Evolutionary conservation across 495 filamentous ascomycete genomes (phyloP).

Genomic region (Penicillium bialowiezense): DNA sequence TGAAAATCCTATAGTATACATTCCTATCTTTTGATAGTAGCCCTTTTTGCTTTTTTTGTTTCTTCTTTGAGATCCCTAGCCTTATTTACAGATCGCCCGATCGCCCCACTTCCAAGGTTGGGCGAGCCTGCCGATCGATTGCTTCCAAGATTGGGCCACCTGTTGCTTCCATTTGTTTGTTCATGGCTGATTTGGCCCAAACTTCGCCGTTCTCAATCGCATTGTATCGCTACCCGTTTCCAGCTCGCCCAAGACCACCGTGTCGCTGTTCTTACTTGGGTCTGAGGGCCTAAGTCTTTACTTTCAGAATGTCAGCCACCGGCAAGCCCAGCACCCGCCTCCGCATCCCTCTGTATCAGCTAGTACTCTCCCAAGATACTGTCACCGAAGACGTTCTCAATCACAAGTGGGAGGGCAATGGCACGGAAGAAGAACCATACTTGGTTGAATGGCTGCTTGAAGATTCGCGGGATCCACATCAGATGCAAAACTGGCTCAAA

Average conservation of each 20-base stretch:
- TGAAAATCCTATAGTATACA: neutral
- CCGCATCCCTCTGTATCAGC: neutral
- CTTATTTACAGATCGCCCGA: too few species aligned
- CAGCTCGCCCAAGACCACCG: too few species aligned
- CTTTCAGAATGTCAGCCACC: neutral
- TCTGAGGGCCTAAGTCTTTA: neutral
- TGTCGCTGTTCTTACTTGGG: neutral
- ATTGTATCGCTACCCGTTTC: too few species aligned
- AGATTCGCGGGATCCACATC: constrained; percentile 59
- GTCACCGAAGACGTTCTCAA: constrained; percentile 45
- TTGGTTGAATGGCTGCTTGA: constrained; percentile 61
- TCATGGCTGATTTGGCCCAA: too few species aligned
- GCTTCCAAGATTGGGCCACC: too few species aligned
- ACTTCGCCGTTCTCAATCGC: too few species aligned
- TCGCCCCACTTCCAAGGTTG: too few species aligned
- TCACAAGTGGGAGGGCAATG: constrained; percentile 53
- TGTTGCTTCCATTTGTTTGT: too few species aligned
- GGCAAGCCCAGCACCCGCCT: neutral
- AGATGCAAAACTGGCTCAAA: constrained; percentile 50
- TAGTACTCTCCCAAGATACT: constrained; percentile 24
- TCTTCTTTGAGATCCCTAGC: too few species aligned
- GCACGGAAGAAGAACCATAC: constrained; percentile 61
- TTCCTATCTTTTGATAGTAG: too few species aligned
- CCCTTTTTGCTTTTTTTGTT: neutral
- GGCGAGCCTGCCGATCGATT: too few species aligned